Conservation (phyloP, 2,329 filamentous ascomycete genomes). For the Rhexocercosporidium sp. region DNA sequence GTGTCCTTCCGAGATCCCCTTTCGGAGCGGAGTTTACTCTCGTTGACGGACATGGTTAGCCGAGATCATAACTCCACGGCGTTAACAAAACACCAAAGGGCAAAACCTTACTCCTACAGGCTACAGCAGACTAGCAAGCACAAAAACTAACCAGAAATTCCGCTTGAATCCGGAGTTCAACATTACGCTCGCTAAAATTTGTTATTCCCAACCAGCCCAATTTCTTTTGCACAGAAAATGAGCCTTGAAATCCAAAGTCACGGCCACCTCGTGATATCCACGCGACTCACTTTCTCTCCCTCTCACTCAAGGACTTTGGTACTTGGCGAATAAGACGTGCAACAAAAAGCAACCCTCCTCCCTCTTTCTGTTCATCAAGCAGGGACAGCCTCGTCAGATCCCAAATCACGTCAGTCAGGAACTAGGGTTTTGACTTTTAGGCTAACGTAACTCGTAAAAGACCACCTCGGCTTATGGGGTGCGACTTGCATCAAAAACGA, state of each 20-base stretch:
- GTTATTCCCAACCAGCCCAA: no score
- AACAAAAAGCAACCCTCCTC: neutral
- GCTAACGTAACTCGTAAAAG: neutral
- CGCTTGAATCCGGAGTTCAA: no score
- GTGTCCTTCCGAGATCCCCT: neutral
- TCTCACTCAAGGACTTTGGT: neutral
- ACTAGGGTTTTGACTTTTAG: neutral
- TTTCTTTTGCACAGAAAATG: no score
- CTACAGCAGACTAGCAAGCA: neutral
- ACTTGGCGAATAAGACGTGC: neutral
- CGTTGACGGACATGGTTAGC: neutral
- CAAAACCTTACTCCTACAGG: neutral
- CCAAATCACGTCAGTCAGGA: neutral
- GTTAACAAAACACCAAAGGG: neutral
- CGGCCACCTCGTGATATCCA: no score
- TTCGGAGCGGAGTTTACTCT: neutral
- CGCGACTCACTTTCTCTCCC: neutral
- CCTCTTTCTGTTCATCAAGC: neutral
- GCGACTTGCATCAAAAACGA: neutral
- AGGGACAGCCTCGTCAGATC: neutral
- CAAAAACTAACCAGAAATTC: neutral
- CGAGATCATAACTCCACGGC: neutral
- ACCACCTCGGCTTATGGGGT: neutral
- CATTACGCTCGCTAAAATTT: no score
- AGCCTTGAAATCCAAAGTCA: no score